Evolutionary conservation across 2,329 filamentous ascomycete genomes (phyloP).

Genomic region (Cytospora piceicola): DNA sequence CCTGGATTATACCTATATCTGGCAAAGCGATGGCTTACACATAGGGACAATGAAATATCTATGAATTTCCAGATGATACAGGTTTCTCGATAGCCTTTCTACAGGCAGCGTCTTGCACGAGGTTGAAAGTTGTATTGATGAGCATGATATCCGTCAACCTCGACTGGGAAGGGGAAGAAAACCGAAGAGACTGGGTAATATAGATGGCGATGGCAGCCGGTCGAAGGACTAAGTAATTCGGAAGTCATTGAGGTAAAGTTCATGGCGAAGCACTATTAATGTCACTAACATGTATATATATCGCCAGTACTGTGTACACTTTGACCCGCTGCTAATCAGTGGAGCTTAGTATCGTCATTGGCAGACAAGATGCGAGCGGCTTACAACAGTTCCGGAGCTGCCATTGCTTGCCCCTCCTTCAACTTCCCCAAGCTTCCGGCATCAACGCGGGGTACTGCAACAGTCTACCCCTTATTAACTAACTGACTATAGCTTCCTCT

Average conservation of each 20-base stretch:
- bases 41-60: neutral
- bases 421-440: neutral
- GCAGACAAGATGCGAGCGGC: neutral
- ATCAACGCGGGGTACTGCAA: neutral
- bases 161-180: neutral
- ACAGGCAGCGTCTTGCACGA: neutral
- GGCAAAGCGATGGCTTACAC: neutral
- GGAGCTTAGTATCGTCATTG: neutral
- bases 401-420: neutral
- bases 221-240: neutral
- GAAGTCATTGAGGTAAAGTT: neutral
- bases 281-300: neutral
- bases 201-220: neutral
- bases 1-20: neutral
- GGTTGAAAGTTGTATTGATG: neutral
- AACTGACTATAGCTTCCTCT: too few species aligned
- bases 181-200: neutral
- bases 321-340: neutral
- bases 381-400: neutral
- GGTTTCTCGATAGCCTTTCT: neutral
- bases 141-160: neutral
- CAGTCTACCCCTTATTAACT: neutral
- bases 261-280: neutral
- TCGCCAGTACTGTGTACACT: neutral
- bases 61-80: neutral